These are phyloP conservation scores for Arthrocladium fulminans DNA, from an alignment of 2,329 filamentous ascomycete species.

Conservation along the genomic window DNA sequence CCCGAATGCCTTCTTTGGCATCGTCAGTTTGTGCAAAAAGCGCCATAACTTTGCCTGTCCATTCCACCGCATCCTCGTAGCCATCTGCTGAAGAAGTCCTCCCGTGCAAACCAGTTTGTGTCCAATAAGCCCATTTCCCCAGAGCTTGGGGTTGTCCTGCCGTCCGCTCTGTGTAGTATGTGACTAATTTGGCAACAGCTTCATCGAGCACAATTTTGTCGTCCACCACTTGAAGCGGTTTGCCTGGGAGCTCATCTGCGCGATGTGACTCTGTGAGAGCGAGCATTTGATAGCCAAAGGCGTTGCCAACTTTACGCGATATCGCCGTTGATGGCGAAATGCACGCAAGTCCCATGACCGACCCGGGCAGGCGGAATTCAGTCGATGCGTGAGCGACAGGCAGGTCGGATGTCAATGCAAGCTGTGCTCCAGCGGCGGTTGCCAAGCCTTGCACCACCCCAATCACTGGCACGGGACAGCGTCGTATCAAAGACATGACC, in stretches of 20 bases:
- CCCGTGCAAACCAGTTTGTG: constrained; percentile 14
- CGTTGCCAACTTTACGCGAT: constrained; percentile 16
- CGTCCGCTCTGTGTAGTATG: constrained; percentile 13
- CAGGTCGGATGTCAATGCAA: constrained; percentile 19
- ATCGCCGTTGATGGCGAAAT: constrained; percentile 19
- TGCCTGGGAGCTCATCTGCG: constrained; percentile 18
- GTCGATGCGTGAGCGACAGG: constrained; percentile 17
- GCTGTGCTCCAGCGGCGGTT: constrained; percentile 18
- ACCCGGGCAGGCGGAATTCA: constrained; percentile 18
- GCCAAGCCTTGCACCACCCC: constrained; percentile 19
- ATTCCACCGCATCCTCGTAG: not conserved
- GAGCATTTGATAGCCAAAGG: constrained; percentile 19
- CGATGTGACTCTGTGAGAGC: constrained; percentile 16
- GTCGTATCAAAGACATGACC: constrained; percentile 20
- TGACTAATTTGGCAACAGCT: constrained; percentile 13
- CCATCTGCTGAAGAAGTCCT: not conserved
- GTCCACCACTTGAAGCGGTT: constrained; percentile 14
- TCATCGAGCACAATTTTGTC: constrained; percentile 17
- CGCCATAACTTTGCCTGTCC: not conserved
- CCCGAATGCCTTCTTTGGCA: constrained; percentile 57
- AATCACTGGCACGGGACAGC: constrained; percentile 19
- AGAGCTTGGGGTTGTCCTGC: constrained; percentile 18
- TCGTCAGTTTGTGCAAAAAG: not conserved
- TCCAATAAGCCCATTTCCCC: constrained; percentile 22
- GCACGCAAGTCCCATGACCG: constrained; percentile 17